These are phyloP conservation scores for Trichoderma sp. DNA, from an alignment of 2,329 filamentous ascomycete genomes.

Conservation along the genomic window DNA sequence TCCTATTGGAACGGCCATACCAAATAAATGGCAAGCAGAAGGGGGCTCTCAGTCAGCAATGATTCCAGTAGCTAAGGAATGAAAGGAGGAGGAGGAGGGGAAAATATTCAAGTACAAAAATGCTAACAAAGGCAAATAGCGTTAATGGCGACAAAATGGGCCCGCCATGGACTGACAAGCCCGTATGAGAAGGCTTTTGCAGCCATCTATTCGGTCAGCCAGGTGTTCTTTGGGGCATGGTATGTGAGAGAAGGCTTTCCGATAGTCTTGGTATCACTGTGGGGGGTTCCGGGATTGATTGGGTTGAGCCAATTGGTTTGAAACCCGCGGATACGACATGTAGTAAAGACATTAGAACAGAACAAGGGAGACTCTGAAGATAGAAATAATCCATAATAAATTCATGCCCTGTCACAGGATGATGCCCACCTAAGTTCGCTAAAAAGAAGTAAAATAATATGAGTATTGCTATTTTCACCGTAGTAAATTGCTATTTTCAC, in stretches of 20 bases:
- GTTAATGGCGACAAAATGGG: neutral
- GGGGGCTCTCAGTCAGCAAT: fast-evolving
- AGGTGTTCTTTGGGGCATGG: neutral
- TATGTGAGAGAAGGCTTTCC: neutral
- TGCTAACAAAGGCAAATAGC: neutral
- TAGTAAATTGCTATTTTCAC: neutral
- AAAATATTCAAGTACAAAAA: neutral
- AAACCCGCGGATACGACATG: neutral
- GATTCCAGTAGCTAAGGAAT: neutral
- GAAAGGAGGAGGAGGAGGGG: neutral
- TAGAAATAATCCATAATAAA: too few species aligned
- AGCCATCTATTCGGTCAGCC: neutral
- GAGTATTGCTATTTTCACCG: neutral
- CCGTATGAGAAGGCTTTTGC: neutral
- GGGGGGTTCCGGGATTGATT: neutral
- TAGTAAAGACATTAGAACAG: neutral
- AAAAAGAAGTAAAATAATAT: too few species aligned
- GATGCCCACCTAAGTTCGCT: too few species aligned
- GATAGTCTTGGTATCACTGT: neutral
- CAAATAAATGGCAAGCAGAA: neutral
- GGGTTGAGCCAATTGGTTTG: neutral
- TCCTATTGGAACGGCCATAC: neutral
- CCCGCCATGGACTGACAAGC: neutral
- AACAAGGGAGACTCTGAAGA: too few species aligned
- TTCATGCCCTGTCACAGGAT: too few species aligned